Evolutionary conservation across 2,329 filamentous ascomycete genomes (phyloP), one percentile per base, ranked within the genome.

Genomic region (Fusarium fracticaudum): DNA sequence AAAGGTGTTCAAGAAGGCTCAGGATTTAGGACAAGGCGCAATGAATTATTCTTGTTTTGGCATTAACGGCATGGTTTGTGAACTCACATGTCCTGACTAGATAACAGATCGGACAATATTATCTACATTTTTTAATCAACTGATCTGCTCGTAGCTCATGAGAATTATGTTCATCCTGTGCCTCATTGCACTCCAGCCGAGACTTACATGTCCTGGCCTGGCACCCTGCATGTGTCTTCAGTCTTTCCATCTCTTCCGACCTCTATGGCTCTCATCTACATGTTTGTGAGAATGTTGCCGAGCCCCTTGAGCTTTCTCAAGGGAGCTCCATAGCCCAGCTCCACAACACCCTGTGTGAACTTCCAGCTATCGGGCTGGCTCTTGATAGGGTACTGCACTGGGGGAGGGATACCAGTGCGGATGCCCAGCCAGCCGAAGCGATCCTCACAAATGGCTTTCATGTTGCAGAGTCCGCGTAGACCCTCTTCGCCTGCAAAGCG

Each of bases 401-500:
- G 90, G 4, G 88, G 87, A 6, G 96, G 96, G 66, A 99, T 98
- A 10, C 88, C 86, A 12, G 96, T 99, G 72, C 91, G 80, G 68
- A 93, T 79, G 5, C 91, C 90, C 26, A 91, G 76, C 85, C 87
- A 88, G 22, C 85, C 86, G 67, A 88, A 86, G 41, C 91, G 87
- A 85, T 99, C 96, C 71, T 91, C 87, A 79, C 95, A 98, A 38
- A 99, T 86, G 64, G 92, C 91, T 86, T 99, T 99, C 73, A 91
- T 82, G 83, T 98, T 98, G 82, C 94, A 98, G 62, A 99, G 80
- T 8, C 91, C 92, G 41, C 94, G 88, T 29, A 99, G 84, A 0
- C 96, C 96, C 81, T 99, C 96, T 74, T 93, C 91, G 31, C 95
- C 96, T 0, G 94, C 96, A 83, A 99, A 99, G 6, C 96, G 89